Evolutionary conservation across 2,329 filamentous ascomycete species (phyloP).

Genomic region (Coleophoma eucalyptorum): DNA sequence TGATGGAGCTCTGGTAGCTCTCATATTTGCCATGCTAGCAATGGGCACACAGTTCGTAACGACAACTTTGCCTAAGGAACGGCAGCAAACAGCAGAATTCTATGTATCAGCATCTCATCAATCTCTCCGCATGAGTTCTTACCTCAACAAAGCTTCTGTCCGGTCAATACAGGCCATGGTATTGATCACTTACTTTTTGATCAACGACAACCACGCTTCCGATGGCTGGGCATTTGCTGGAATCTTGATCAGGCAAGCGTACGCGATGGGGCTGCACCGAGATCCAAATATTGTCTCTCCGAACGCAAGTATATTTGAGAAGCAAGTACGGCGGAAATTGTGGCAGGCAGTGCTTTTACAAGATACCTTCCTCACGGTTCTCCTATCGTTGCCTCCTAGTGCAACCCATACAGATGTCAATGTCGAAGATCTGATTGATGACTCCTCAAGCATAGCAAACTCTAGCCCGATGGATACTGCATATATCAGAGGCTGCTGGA

Average conservation of each 20-base stretch:
- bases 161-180: constrained; percentile 78
- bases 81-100: constrained; percentile 75
- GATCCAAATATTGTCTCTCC: constrained; percentile 73
- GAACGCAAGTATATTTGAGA: constrained; percentile 64
- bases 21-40: constrained; percentile 75
- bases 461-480: constrained; percentile 62
- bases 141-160: constrained; percentile 70
- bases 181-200: constrained; percentile 77
- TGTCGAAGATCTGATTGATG: constrained; percentile 69
- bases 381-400: constrained; percentile 72
- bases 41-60: constrained; percentile 76
- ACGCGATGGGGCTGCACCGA: constrained; percentile 77
- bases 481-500: constrained; percentile 69
- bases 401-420: constrained; percentile 77
- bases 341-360: constrained; percentile 81
- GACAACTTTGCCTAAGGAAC: constrained; percentile 49
- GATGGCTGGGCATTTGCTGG: constrained; percentile 82
- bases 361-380: constrained; percentile 76
- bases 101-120: constrained; percentile 79
- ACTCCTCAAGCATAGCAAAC: constrained; percentile 51
- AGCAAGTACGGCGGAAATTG: constrained; percentile 73
- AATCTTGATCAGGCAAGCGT: constrained; percentile 72
- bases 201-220: constrained; percentile 81
- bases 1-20: constrained; percentile 66
- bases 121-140: constrained; percentile 70